Evolutionary conservation across 75 land plant genomes (phyloP).

Genomic region (Gnetum montanum): DNA sequence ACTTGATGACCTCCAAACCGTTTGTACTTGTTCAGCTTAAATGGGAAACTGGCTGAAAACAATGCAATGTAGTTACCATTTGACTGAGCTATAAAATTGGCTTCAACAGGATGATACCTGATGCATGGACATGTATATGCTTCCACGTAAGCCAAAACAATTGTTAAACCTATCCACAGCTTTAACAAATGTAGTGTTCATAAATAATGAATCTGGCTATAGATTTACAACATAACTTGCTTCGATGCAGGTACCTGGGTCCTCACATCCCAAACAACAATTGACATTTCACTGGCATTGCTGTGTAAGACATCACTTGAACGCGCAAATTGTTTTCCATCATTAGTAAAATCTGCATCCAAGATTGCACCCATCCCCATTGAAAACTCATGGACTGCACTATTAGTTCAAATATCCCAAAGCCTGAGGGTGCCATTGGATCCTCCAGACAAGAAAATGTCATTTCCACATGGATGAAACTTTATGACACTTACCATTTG

Average conservation of each 20-base stretch:
- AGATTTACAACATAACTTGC: too few relatives aligned
- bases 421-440: slow-evolving; percentile 56
- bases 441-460: slow-evolving; percentile 79
- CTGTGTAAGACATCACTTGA: slow-evolving; percentile 65
- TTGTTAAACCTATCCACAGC: too few relatives aligned
- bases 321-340: slow-evolving; percentile 60
- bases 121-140: slow-evolving; percentile 84
- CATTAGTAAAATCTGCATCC: slow-evolving; percentile 62
- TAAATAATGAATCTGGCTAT: too few relatives aligned
- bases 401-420: slow-evolving; percentile 73
- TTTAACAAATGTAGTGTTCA: too few relatives aligned
- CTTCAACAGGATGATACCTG: slow-evolving; percentile 65
- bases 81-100: slow-evolving; percentile 73
- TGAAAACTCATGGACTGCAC: slow-evolving; percentile 38
- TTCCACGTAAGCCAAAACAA: slow-evolving; percentile 86
- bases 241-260: slow-evolving; percentile 77
- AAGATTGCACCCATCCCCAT: slow-evolving; percentile 66
- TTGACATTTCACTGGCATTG: slow-evolving; percentile 67
- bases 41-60: slow-evolving; percentile 69
- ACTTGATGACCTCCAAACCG: slow-evolving; percentile 79
- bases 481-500: slow-evolving; percentile 50
- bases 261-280: slow-evolving; percentile 79
- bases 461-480: slow-evolving; percentile 47
- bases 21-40: slow-evolving; percentile 71
- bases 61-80: slow-evolving; percentile 88